Evolutionary conservation across 371 early-diverging fungal genomes (phyloP).

Genomic region (Rhizopus delemar): DNA sequence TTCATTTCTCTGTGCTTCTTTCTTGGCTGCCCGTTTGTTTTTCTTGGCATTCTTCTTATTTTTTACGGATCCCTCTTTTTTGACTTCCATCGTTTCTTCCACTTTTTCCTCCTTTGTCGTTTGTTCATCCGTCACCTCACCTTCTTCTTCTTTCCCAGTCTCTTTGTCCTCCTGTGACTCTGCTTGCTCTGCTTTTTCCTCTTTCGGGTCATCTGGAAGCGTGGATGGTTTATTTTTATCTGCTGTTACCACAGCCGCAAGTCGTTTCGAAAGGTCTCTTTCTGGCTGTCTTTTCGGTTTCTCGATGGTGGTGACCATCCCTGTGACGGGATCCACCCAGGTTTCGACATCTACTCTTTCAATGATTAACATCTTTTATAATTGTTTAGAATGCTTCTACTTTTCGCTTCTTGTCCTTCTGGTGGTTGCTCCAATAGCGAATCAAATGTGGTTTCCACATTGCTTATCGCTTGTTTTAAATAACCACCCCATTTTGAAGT

Average conservation of each 20-base stretch:
- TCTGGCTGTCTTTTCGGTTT: slow-evolving; percentile 19
- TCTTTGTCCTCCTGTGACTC: too few relatives aligned
- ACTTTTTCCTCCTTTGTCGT: not conserved
- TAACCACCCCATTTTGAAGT: slow-evolving; percentile 63
- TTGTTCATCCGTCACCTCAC: not conserved
- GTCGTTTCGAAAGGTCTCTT: slow-evolving; percentile 43
- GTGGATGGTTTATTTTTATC: slow-evolving; percentile 1
- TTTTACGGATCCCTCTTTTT: not conserved
- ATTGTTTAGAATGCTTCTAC: not conserved
- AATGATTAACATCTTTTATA: not conserved
- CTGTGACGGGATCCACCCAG: slow-evolving; percentile 50
- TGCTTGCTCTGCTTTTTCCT: too few relatives aligned
- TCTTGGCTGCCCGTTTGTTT: not conserved
- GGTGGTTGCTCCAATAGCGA: slow-evolving; percentile 65
- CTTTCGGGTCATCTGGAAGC: not conserved
- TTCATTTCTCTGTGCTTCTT: not conserved
- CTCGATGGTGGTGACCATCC: slow-evolving; percentile 48
- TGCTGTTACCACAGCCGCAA: slow-evolving; percentile 42
- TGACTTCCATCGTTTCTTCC: not conserved
- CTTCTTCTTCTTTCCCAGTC: too few relatives aligned
- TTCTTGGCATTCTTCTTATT: not conserved
- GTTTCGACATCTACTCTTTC: slow-evolving; percentile 41
- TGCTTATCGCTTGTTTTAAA: slow-evolving; percentile 75
- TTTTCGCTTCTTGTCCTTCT: slow-evolving; percentile 9
- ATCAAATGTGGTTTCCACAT: slow-evolving; percentile 80